Evolutionary conservation across 106 monocot genomes (phyloP), one percentile per base, ranked within the genome.

Genomic region (Phalaenopsis aphrodite): DNA sequence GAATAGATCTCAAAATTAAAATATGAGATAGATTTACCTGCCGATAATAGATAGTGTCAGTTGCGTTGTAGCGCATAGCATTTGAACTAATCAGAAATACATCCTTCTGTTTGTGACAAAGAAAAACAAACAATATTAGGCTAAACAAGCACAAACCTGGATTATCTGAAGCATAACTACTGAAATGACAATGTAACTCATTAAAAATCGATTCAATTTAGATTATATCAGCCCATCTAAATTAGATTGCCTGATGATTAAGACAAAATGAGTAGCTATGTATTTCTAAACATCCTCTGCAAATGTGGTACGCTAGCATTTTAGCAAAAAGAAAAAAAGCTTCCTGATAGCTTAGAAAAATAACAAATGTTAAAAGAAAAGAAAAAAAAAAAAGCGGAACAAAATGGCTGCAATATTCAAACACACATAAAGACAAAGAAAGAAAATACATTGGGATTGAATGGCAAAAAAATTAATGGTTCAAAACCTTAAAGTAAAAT

Each of bases 31-130:
- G 43, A 73, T 8, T 36, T 84, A 90, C 93, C 87, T 93, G 93
- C 9, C 93, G 84, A 68, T 75, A 90, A 77, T 88, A 90, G 23
- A 90, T 87, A 14, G 93, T 88, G 55, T 84, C 78, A 41, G 92
- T 77, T 69, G 92, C 42, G 90, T 93, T 93, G 77, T 93, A 93
- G 6, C 61, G 67, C 90, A 90, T 88, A n/a, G 92, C 90, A 81
- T 93, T 93, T 52, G 90, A 84, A 78, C 84, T 81, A 72, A 93
- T 88, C 56, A 93, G 83, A 55, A 90, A 83, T 19, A 93, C 82
- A 81, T 93, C 92, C 73, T 80, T 84, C 92, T 92, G 92, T 82
- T 45, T 45, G 74, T 0, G n/a, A 45, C 19, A 74, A 7, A 69
- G 39, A 7, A 39, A 38, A 69, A 2, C 38, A 39, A 69, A 69